Evolutionary conservation across 257 asterid species (phyloP).

Genomic region (Craterostigma plantagineum): DNA sequence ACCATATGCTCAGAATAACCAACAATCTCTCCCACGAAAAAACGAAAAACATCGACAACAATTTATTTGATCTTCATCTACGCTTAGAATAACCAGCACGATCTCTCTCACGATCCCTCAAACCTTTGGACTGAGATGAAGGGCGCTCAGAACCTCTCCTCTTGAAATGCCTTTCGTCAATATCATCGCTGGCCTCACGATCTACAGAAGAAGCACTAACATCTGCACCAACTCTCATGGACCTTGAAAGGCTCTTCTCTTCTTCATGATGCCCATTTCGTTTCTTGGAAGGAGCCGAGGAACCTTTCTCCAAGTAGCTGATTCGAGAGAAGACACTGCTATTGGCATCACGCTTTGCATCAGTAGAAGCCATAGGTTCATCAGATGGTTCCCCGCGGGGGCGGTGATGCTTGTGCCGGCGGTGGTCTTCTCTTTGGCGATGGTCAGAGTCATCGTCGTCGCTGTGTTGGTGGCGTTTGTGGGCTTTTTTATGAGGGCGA

Average conservation of each 20-base stretch:
- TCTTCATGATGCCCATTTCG: slow-evolving; percentile 25
- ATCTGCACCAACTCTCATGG: slow-evolving; percentile 21
- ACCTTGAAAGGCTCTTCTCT: neutral
- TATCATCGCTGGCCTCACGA: slow-evolving; percentile 10
- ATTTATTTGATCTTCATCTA: no score
- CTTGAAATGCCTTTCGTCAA: slow-evolving; percentile 92
- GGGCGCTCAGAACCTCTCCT: slow-evolving; percentile 73
- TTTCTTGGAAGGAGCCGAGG: slow-evolving; percentile 35
- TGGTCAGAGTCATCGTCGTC: no score
- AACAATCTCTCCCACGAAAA: no score
- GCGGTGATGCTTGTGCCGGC: no score
- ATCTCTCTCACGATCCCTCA: slow-evolving; percentile 15
- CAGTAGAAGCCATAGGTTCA: slow-evolving; percentile 16
- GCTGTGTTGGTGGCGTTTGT: neutral
- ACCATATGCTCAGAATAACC: no score
- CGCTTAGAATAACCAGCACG: no score
- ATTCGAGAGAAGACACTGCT: slow-evolving; percentile 90
- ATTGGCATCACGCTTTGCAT: slow-evolving; percentile 37
- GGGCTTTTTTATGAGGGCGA: neutral
- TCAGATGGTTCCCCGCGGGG: slow-evolving; percentile 27
- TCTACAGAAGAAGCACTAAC: slow-evolving; percentile 13
- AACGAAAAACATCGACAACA: no score
- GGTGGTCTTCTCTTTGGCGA: slow-evolving; percentile 12
- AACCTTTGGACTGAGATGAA: slow-evolving; percentile 34
- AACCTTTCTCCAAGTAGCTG: slow-evolving; percentile 52